A percentile compares a stretch with the other conserved stretches of the same genome.
phyloP scores from a whole-genome alignment of 306 rosid species.

The Astragalus membranaceus region DNA sequence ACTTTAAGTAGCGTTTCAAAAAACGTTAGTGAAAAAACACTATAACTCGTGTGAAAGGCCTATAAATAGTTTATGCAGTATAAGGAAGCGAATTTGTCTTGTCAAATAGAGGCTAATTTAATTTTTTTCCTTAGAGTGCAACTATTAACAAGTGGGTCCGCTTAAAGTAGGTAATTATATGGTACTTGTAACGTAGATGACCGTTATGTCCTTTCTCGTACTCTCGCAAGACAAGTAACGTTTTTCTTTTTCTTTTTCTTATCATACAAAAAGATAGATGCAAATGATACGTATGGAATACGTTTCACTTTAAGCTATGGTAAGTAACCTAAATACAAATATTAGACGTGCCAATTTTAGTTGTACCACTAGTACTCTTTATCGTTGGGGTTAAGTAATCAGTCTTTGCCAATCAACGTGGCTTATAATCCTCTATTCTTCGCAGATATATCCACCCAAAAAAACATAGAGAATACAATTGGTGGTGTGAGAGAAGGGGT shows the following conservation, averaged over 20 bases:
- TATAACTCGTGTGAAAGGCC: too few species aligned
- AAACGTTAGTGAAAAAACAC: too few species aligned
- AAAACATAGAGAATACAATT: not conserved
- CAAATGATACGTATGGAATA: slow-evolving; percentile 1
- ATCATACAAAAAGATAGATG: not conserved
- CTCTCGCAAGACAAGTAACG: not conserved
- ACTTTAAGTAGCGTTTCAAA: too few species aligned
- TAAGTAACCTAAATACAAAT: slow-evolving; percentile 23
- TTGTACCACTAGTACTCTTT: slow-evolving; percentile 7
- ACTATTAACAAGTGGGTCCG: too few species aligned
- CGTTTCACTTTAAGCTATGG: not conserved
- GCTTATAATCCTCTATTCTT: slow-evolving; percentile 42
- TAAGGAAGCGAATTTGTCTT: too few species aligned
- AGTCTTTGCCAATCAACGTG: slow-evolving; percentile 31
- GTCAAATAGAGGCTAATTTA: too few species aligned
- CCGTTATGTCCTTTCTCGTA: not conserved
- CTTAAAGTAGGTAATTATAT: too few species aligned
- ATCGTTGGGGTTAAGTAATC: slow-evolving; percentile 77
- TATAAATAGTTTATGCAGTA: too few species aligned
- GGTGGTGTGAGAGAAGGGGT: not conserved
- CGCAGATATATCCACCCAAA: slow-evolving; percentile 51
- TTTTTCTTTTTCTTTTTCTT: not conserved
- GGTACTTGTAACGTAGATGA: too few species aligned
- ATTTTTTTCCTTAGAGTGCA: too few species aligned
- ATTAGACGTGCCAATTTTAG: slow-evolving; percentile 3